These are phyloP conservation scores for Ilyonectria sp. DNA, from an alignment of 2,329 filamentous ascomycete species.

Conservation along the genomic window DNA sequence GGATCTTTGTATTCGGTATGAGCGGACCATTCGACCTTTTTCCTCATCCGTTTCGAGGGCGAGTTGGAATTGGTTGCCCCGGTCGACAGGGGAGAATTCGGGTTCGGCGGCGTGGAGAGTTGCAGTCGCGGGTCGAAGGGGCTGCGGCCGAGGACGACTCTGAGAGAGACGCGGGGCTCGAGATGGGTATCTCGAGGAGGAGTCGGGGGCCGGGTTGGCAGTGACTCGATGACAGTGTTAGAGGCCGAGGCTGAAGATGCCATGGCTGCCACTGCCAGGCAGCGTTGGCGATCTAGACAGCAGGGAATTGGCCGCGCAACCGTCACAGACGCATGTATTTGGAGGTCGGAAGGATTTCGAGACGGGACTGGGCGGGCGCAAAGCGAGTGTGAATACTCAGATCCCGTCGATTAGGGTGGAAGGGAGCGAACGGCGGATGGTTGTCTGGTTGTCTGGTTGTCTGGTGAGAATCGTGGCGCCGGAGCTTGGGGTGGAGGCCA, in stretches of 20 bases:
- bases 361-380: conserved; percentile 18
- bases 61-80: conserved; percentile 59
- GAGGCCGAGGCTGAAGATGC: conserved; percentile 59
- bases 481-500: conserved; percentile 34
- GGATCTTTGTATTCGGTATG: conserved; percentile 71
- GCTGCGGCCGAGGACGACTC: conserved; percentile 55
- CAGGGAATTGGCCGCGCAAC: conserved; percentile 48
- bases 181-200: conserved; percentile 71
- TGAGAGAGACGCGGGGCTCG: conserved; percentile 55
- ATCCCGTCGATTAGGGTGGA: background rate
- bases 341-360: conserved; percentile 15
- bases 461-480: conserved; percentile 25
- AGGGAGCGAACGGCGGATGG: conserved; percentile 3
- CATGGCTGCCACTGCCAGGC: conserved; percentile 57
- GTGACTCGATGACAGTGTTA: conserved; percentile 62
- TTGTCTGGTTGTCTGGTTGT: background rate
- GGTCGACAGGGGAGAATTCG: conserved; percentile 60
- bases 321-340: conserved; percentile 43
- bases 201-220: conserved; percentile 75
- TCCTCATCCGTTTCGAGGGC: conserved; percentile 62
- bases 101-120: conserved; percentile 67
- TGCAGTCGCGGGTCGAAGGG: conserved; percentile 55
- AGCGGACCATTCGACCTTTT: conserved; percentile 71
- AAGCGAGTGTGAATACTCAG: background rate
- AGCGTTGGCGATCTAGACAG: conserved; percentile 59